A percentile compares a stretch with the other conserved stretches of the same genome.
phyloP scores from a whole-genome alignment of 768 basidiomycete species.

The Hysterangium stoloniferum region DNA sequence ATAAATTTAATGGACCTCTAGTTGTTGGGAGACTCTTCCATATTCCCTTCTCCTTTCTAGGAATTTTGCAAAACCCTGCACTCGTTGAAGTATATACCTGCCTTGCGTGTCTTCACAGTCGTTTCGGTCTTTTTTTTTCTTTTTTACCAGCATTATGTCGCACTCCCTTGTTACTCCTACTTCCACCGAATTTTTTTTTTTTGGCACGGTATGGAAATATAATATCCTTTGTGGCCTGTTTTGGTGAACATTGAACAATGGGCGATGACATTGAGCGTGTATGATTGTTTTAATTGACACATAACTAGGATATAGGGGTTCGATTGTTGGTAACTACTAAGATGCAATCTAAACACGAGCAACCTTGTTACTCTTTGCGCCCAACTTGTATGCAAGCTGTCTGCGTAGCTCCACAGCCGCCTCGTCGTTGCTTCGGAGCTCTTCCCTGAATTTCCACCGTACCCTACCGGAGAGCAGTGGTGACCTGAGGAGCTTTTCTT shows the following conservation, averaged over 20 bases:
- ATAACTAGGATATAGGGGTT: not conserved
- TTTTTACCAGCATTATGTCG: too few relatives aligned
- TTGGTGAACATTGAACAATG: too few relatives aligned
- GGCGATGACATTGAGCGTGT: too few relatives aligned
- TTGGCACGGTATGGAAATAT: conserved; percentile 2
- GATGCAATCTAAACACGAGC: not conserved
- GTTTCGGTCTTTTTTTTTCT: conserved; percentile 3
- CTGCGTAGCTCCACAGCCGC: not conserved
- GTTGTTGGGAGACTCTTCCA: not conserved
- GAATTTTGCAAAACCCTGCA: not conserved
- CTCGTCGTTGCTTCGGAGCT: not conserved
- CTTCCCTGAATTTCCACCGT: not conserved
- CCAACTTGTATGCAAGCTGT: conserved; percentile 5
- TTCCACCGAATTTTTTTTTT: conserved; percentile 5
- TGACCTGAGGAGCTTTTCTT: not conserved
- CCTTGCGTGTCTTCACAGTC: not conserved
- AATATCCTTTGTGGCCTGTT: not conserved
- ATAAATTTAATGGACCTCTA: conserved; percentile 26
- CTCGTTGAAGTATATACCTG: conserved; percentile 7
- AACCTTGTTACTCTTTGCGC: not conserved
- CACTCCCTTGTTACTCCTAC: not conserved
- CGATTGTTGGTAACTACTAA: not conserved
- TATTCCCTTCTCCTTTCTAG: not conserved
- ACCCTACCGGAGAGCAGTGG: not conserved
- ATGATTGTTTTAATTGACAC: too few relatives aligned